Evolutionary conservation across 2,329 filamentous ascomycete genomes (phyloP).

Genomic region (Venturia oleaginea): DNA sequence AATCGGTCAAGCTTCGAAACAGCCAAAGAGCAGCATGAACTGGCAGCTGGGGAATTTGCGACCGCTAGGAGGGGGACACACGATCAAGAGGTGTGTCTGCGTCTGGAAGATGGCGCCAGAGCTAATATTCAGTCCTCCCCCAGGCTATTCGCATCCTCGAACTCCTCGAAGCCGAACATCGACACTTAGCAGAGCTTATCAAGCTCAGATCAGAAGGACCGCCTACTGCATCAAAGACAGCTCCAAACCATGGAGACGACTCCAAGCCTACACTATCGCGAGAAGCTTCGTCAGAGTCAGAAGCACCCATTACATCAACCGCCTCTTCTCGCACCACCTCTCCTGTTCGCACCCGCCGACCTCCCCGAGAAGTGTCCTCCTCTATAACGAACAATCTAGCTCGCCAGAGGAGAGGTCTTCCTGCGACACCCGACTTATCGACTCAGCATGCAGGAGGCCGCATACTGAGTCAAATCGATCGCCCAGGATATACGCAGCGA

Average conservation of each 20-base stretch:
- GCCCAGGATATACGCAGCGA: constrained; percentile 6
- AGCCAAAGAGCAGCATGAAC: constrained; percentile 78
- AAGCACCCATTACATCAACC: background rate
- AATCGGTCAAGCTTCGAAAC: constrained; percentile 58
- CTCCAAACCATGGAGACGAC: constrained; percentile 10
- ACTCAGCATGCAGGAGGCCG: constrained; percentile 64
- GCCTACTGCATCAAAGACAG: constrained; percentile 8
- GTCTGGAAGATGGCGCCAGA: background rate
- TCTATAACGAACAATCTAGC: constrained; percentile 86
- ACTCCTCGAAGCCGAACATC: constrained; percentile 82
- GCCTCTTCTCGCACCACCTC: constrained; percentile 23
- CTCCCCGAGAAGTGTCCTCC: constrained; percentile 60
- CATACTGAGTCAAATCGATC: constrained; percentile 28
- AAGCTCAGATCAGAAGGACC: constrained; percentile 30
- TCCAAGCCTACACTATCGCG: background rate
- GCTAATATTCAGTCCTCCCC: constrained; percentile 35
- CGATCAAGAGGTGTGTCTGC: constrained; percentile 43
- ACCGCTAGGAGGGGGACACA: constrained; percentile 65
- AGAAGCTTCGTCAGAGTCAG: background rate
- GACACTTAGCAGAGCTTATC: constrained; percentile 71
- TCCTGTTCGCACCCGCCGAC: constrained; percentile 32
- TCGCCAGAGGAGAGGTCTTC: constrained; percentile 24
- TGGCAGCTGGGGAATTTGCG: constrained; percentile 81
- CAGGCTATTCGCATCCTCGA: constrained; percentile 76
- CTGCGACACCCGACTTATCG: constrained; percentile 39